Evolutionary conservation across 352 stramenopile species (phyloP).

Genomic region (Lagenidium sp.): DNA sequence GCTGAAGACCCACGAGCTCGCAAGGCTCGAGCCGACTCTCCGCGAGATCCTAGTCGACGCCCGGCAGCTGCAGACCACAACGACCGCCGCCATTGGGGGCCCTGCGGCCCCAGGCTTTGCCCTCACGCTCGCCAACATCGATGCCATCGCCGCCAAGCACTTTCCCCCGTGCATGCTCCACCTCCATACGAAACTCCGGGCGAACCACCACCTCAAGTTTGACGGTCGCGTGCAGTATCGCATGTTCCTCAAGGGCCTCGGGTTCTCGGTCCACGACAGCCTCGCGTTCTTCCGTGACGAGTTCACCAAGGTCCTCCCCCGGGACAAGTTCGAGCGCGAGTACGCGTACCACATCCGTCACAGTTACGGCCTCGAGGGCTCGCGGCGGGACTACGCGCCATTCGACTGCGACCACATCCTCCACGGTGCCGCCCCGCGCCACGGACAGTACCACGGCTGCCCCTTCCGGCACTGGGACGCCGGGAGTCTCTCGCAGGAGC

Average conservation of each 20-base stretch:
- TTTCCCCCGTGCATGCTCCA: conserved; percentile 81
- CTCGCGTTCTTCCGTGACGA: conserved; percentile 69
- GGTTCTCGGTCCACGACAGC: conserved; percentile 68
- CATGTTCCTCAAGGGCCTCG: conserved; percentile 79
- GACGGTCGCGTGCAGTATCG: conserved; percentile 77
- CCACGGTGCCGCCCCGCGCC: conserved; percentile 21
- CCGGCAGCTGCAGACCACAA: conserved; percentile 14
- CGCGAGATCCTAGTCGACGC: conserved; percentile 24
- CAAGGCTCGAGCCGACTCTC: conserved; percentile 27
- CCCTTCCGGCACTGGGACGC: conserved; percentile 73
- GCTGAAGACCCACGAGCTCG: conserved; percentile 20
- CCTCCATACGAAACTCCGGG: conserved; percentile 57
- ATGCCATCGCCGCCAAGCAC: conserved; percentile 36
- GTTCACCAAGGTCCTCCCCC: conserved; percentile 49
- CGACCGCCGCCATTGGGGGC: not conserved
- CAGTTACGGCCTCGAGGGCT: conserved; percentile 77
- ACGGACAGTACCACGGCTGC: conserved; percentile 76
- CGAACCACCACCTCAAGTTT: conserved; percentile 82
- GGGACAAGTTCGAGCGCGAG: conserved; percentile 70
- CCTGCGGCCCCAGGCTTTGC: not conserved
- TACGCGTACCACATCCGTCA: conserved; percentile 86
- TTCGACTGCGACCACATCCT: conserved; percentile 55
- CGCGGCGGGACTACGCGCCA: conserved; percentile 58
- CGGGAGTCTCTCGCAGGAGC: conserved; percentile 26
- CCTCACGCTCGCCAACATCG: conserved; percentile 74